Evolutionary conservation across 2,329 filamentous ascomycete genomes (phyloP).

Genomic region (Capronia coronata): DNA sequence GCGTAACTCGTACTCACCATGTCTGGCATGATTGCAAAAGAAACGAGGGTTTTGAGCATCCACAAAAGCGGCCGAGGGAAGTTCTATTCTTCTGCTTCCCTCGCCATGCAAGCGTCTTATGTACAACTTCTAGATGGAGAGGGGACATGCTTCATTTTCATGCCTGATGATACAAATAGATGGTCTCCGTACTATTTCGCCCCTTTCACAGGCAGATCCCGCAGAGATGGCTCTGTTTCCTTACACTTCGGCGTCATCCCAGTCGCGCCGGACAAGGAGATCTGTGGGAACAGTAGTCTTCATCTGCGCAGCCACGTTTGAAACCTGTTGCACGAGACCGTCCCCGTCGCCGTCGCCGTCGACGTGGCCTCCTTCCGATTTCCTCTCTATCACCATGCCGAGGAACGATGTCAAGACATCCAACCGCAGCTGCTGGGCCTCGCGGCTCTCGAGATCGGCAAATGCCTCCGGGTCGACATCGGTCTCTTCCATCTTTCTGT

Average conservation of each 20-base stretch:
- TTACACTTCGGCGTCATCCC: slow-evolving; percentile 12
- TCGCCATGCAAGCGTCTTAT: too few relatives aligned
- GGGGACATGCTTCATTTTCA: neutral
- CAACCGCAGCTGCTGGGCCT: slow-evolving; percentile 36
- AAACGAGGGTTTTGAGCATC: neutral
- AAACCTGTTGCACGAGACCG: slow-evolving; percentile 29
- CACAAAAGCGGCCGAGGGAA: neutral
- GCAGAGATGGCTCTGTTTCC: too few relatives aligned
- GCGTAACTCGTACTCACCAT: too few relatives aligned
- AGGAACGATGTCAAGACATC: slow-evolving; percentile 39
- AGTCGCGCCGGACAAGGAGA: slow-evolving; percentile 13
- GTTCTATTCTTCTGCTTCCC: neutral
- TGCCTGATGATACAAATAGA: slow-evolving; percentile 15
- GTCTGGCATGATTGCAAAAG: neutral
- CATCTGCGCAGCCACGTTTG: slow-evolving; percentile 36
- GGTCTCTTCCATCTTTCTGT: slow-evolving; percentile 34
- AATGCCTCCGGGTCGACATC: slow-evolving; percentile 29
- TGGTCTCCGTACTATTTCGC: too few relatives aligned
- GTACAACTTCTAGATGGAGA: neutral
- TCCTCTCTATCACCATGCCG: slow-evolving; percentile 37
- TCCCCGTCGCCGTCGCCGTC: too few relatives aligned
- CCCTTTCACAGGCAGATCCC: too few relatives aligned
- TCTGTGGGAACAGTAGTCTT: slow-evolving; percentile 17
- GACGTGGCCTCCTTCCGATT: slow-evolving; percentile 28
- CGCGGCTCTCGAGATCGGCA: slow-evolving; percentile 29